Evolutionary conservation across 2,329 filamentous ascomycete genomes (phyloP), one percentile per base, ranked within the genome.

Genomic region (Arthrobotrys musiformis): DNA sequence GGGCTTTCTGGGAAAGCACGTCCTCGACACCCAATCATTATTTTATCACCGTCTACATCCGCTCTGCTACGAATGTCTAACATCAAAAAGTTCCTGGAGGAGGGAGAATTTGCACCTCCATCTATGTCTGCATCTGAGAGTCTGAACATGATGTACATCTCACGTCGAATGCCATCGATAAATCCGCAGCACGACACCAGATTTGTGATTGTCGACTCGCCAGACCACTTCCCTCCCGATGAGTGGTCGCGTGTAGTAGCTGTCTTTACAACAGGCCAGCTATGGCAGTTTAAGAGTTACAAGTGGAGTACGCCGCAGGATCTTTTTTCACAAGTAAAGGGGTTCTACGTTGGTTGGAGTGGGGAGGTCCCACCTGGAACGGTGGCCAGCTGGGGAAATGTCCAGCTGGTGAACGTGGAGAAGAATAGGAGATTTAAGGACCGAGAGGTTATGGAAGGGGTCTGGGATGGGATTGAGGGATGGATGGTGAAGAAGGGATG

Each of bases 281-380:
- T 91, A 8, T 99, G 95, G 95, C 95, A 99, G 85, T 99, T 99
- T 86, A 97, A 97, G 85, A 92, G 90, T 80, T 99, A 99, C 88
- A 97, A 97, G 84, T 99, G 95, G 93, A 91, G 91, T 80, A 91
- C 91, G 69, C 92, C 95, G 0, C 88, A 90, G 13, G 95, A 98
- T 82, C 87, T 99, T 60, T 99, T 99, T 85, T 89, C 90, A 80
- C 92, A 97, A 82, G 92, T 93, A 1, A 87, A 93, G 13, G 95
- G 95, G 69, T 86, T 99, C 60, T 97, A 93, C 82, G 90, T 99
- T 1, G 95, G 95, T 2, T 98, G 93, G 93, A 89, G 92, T 78
- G 93, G 92, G 60, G 94, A 98, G 82, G 88, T 90, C 78, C 84
- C 90, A 2, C 95, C 95, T 0, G 88, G 91, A 66, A 90, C 89